Evolutionary conservation across 495 filamentous ascomycete species (phyloP), one percentile per base, ranked within the genome.

Genomic region (Neurospora sublineolata): DNA sequence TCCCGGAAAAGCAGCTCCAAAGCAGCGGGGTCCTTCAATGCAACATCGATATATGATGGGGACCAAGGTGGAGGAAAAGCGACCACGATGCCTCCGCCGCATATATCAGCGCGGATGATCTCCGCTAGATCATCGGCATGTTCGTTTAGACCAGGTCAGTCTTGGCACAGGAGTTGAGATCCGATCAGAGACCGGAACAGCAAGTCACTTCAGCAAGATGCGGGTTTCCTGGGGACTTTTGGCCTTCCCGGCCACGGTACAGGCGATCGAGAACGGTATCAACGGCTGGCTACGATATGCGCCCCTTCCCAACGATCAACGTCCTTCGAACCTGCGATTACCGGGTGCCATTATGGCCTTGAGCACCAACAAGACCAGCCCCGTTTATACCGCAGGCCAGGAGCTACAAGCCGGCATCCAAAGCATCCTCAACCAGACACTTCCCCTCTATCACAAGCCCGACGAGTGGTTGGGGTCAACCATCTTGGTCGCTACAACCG

Each of bases 281-380:
- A 80, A 84, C 68, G 89, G 83, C 70, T 92, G 90, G 90, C 76
- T 92, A 42, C 86, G 89, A 67, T 91, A 91, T 79, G 86, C 89
- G 27, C 83, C 84, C 11, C 72, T 91, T 46, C 81, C 84, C 2
- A 75, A 79, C 67, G 79, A 38, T 52, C 69, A 72, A 30, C 39
- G 72, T 42, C 67, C 75, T 36, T 72, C 75, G 27, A 64, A 64
- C 52, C 27, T 64, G 1, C 73, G 58, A 3, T 72, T 87, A 20
- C 87, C 87, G 18, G 80, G 84, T 8, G 80, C 69, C 12, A 86
- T 92, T 60, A 78, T 89, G 70, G 81, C 84, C 27, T 80, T 90
- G 71, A 90, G 88, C 75, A 76, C 73, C 20, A 84, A 83, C 38
- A 75, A 82, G 44, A 80, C 72, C 0, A 87, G 83, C 68, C 89